phyloP scores from a whole-genome alignment of 176 grass and related monocot genomes.

The Otatea glauca region DNA sequence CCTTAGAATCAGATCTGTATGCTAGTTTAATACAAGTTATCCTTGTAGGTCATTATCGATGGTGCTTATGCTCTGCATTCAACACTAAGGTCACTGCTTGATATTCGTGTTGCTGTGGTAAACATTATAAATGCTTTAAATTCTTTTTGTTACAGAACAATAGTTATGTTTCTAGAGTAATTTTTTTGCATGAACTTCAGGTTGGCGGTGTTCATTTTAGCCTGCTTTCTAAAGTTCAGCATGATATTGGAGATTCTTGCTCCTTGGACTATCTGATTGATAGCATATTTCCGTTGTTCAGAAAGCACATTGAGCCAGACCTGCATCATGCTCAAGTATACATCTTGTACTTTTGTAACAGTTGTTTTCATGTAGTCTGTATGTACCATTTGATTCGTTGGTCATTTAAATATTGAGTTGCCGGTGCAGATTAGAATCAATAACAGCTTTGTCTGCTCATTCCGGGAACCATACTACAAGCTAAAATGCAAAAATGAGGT shows the following conservation, averaged over 20 bases:
- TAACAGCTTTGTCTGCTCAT: conserved; percentile 98
- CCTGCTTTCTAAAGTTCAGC: conserved; percentile 94
- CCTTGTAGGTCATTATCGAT: conserved; percentile 89
- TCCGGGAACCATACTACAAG: conserved; percentile 97
- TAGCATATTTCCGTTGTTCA: conserved; percentile 97
- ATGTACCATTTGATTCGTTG: conserved; percentile 40
- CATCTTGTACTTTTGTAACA: conserved; percentile 34
- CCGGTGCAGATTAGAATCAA: conserved; percentile 87
- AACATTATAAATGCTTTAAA: conserved; percentile 32
- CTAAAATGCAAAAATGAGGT: conserved; percentile 99
- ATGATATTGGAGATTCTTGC: conserved; percentile 98
- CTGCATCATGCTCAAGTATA: conserved; percentile 95
- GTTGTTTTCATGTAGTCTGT: conserved; percentile 31
- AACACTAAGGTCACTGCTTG: conserved; percentile 84
- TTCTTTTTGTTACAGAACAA: conserved; percentile 26
- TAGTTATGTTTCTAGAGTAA: conserved; percentile 34
- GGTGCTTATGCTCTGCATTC: conserved; percentile 98
- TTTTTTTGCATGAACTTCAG: conserved; percentile 52
- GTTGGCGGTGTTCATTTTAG: conserved; percentile 99
- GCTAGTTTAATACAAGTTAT: conserved; percentile 45
- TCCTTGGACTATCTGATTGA: conserved; percentile 98
- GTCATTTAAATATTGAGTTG: conserved; percentile 47
- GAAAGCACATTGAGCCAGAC: conserved; percentile 97
- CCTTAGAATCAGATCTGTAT: conserved; percentile 10
- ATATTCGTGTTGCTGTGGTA: conserved; percentile 99